phyloP scores from a whole-genome alignment of 371 early-diverging fungal genomes.

The Mucor lusitanicus region DNA sequence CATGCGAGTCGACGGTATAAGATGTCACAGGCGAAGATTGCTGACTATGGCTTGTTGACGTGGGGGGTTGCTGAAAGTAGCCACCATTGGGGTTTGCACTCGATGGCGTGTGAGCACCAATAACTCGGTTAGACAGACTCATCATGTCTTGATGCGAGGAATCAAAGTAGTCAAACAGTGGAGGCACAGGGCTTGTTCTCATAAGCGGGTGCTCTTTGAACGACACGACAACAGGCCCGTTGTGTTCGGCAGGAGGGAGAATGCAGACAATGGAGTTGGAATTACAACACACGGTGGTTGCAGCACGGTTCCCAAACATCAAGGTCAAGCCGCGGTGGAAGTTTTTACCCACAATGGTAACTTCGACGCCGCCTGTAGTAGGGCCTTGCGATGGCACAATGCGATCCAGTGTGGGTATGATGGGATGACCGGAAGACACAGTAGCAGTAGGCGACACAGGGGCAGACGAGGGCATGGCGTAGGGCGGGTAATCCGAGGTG shows the following conservation, averaged over 20 bases:
- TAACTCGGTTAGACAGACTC: slow-evolving; percentile 68
- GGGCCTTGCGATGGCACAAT: slow-evolving; percentile 72
- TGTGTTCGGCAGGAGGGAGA: slow-evolving; percentile 68
- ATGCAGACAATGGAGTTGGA: slow-evolving; percentile 69
- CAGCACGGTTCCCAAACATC: slow-evolving; percentile 55
- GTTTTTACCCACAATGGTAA: slow-evolving; percentile 71
- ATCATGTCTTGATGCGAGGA: slow-evolving; percentile 71
- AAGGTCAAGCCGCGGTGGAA: slow-evolving; percentile 58
- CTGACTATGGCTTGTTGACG: background rate
- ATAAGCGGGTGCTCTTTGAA: slow-evolving; percentile 55
- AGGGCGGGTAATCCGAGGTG: background rate
- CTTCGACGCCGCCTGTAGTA: slow-evolving; percentile 71
- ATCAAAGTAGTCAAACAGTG: slow-evolving; percentile 49
- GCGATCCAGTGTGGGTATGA: slow-evolving; percentile 31
- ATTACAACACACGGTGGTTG: slow-evolving; percentile 56
- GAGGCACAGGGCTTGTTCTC: slow-evolving; percentile 26
- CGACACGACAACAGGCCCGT: slow-evolving; percentile 70
- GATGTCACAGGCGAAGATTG: background rate
- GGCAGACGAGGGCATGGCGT: background rate
- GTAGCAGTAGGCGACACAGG: background rate
- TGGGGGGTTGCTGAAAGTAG: background rate
- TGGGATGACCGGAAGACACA: background rate
- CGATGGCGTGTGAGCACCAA: background rate
- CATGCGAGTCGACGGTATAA: background rate
- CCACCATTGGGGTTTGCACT: background rate